These are phyloP conservation scores for Thielaviopsis musarum DNA, from an alignment of 2,329 filamentous ascomycete genomes.

Conservation along the genomic window DNA sequence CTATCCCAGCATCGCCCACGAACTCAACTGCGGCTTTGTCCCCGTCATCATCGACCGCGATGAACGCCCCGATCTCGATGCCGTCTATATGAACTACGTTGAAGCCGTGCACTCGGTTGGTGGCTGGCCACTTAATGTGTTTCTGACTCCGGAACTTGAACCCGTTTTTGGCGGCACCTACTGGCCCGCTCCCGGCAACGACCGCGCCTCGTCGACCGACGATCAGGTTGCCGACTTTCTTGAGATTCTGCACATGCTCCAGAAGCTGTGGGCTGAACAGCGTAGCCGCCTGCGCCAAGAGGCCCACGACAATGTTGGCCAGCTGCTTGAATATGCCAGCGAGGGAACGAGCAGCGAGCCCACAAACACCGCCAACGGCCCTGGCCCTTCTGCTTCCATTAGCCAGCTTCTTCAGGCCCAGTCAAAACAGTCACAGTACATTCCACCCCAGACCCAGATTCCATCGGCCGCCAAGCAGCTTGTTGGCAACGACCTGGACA, in stretches of 20 bases:
- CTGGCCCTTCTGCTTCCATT: neutral
- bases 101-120: conserved; percentile 81
- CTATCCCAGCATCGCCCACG: conserved; percentile 58
- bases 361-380: neutral
- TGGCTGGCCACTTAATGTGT: conserved; percentile 94
- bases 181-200: conserved; percentile 61
- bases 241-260: conserved; percentile 65
- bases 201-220: conserved; percentile 22
- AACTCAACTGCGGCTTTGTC: conserved; percentile 77
- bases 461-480: conserved; percentile 1
- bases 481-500: conserved; percentile 55
- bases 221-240: conserved; percentile 60
- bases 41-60: conserved; percentile 89
- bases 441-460: neutral
- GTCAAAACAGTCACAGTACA: neutral
- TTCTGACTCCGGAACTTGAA: conserved; percentile 80
- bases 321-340: conserved; percentile 73
- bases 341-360: conserved; percentile 37
- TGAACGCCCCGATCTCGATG: conserved; percentile 82
- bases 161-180: conserved; percentile 95
- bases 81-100: conserved; percentile 97
- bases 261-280: conserved; percentile 62
- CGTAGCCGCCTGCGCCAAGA: conserved; percentile 69
- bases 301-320: conserved; percentile 63
- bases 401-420: neutral